These are phyloP conservation scores for Lachancea quebecensis DNA, from an alignment of 805 yeast genomes.

Conservation along the genomic window DNA sequence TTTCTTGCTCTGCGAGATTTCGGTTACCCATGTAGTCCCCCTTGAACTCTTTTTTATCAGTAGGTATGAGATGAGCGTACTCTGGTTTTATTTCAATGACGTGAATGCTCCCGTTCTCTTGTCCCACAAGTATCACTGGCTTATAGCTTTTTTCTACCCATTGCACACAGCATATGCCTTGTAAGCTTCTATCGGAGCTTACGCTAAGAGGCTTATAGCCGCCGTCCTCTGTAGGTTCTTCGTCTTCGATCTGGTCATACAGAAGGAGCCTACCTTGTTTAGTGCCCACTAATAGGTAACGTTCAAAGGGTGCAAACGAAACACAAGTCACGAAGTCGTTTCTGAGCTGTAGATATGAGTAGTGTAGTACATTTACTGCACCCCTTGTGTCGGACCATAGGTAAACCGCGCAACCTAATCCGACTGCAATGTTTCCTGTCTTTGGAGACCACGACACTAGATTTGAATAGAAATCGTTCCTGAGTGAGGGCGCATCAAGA, in stretches of 20 bases:
- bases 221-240: not conserved
- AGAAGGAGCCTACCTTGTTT: constrained; percentile 47
- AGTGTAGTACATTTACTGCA: constrained; percentile 37
- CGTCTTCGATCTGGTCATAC: constrained; percentile 32
- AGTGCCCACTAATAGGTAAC: constrained; percentile 49
- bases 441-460: constrained; percentile 62
- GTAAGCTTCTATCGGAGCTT: constrained; percentile 6
- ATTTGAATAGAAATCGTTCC: constrained; percentile 74
- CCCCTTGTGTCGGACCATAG: constrained; percentile 54
- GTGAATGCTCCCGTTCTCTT: constrained; percentile 53
- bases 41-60: not conserved
- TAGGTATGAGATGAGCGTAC: not conserved
- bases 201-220: constrained; percentile 7
- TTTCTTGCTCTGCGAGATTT: too few species aligned
- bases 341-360: constrained; percentile 28
- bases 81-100: constrained; percentile 18
- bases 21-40: not conserved
- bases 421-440: constrained; percentile 54
- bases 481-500: constrained; percentile 60
- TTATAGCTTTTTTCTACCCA: constrained; percentile 41
- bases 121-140: constrained; percentile 50
- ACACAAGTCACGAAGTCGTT: constrained; percentile 48
- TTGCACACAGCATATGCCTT: constrained; percentile 48
- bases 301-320: constrained; percentile 43
- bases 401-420: constrained; percentile 50